phyloP scores from a whole-genome alignment of 148 eudicot species.

The Cornus suecica region DNA sequence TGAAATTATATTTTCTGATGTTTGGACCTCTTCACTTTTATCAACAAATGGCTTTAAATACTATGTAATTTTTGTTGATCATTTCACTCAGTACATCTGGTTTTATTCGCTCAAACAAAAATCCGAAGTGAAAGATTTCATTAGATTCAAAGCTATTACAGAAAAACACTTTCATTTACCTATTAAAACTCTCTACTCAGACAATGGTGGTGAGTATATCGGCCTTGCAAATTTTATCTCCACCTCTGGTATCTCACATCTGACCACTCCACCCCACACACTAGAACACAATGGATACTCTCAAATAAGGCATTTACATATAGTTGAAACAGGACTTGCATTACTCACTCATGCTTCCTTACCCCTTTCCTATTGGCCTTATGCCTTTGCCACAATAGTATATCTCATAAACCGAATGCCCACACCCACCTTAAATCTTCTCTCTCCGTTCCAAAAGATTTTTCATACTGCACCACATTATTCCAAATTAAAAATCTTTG shows the following conservation, averaged over 20 bases:
- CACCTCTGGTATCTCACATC: conserved; percentile 3
- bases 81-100: too few relatives aligned
- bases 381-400: not conserved
- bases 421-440: not conserved
- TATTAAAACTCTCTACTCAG: not conserved
- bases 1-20: not conserved
- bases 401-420: conserved; percentile 7
- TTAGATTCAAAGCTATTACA: not conserved
- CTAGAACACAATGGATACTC: conserved; percentile 1
- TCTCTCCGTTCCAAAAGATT: not conserved
- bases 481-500: not conserved
- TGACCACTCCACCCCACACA: conserved; percentile 4
- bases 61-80: too few relatives aligned
- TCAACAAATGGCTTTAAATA: not conserved
- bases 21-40: conserved; percentile 3
- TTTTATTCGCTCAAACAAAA: not conserved
- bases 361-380: not conserved
- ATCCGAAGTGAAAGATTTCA: conserved; percentile 1
- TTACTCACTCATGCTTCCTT: too few relatives aligned
- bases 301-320: not conserved
- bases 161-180: not conserved
- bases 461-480: not conserved
- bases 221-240: not conserved
- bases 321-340: too few relatives aligned
- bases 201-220: too few relatives aligned